A percentile compares a stretch with the other conserved stretches of the same genome.
These are phyloP conservation scores for Plasmopara muralis DNA, from an alignment of 352 stramenopile species.

Conservation along the genomic window DNA sequence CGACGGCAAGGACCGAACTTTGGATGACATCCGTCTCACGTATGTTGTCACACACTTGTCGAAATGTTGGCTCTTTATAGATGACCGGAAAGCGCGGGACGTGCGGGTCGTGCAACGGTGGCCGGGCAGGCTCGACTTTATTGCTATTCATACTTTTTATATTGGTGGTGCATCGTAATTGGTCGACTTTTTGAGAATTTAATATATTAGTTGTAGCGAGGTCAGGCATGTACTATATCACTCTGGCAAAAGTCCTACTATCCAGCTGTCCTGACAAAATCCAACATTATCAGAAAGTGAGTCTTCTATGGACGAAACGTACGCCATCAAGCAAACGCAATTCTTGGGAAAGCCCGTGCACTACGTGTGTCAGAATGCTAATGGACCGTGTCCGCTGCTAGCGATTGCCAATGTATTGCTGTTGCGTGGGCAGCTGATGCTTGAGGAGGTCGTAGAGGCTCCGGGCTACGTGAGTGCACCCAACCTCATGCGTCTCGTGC, in stretches of 20 bases:
- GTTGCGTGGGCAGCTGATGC: conserved; percentile 81
- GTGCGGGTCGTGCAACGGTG: conserved; percentile 51
- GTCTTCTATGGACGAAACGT: conserved; percentile 47
- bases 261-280: no score
- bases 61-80: conserved; percentile 45
- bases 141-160: conserved; percentile 9
- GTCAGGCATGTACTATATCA: neutral
- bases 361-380: conserved; percentile 97
- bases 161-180: no score
- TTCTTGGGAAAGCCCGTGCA: conserved; percentile 75
- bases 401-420: conserved; percentile 95
- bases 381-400: conserved; percentile 96
- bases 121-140: conserved; percentile 29
- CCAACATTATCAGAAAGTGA: neutral
- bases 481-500: conserved; percentile 89
- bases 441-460: conserved; percentile 55
- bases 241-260: neutral
- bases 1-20: conserved; percentile 32
- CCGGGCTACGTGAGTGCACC: conserved; percentile 80
- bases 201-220: no score
- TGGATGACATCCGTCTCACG: conserved; percentile 39
- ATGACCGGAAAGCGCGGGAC: conserved; percentile 65
- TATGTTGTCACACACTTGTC: conserved; percentile 57
- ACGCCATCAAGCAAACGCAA: conserved; percentile 67
- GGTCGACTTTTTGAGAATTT: no score